A percentile compares a stretch with the other conserved stretches of the same genome.
phyloP scores from a whole-genome alignment of 2,329 filamentous ascomycete species.

The Onygenales sp. region DNA sequence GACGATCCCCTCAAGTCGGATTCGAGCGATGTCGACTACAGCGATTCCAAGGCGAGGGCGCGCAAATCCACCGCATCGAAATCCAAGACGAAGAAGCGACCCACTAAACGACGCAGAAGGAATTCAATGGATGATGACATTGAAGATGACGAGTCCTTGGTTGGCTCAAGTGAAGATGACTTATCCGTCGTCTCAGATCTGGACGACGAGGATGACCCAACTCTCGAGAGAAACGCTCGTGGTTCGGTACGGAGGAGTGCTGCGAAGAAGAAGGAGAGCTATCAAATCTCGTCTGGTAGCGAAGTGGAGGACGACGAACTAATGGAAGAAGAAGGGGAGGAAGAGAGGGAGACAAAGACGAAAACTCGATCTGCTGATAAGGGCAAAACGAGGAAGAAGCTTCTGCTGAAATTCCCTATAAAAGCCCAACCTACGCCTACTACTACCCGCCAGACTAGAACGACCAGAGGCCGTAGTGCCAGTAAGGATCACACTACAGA shows the following conservation, averaged over 20 bases:
- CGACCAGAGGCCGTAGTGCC: conserved; percentile 20
- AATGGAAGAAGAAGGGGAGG: conserved; percentile 13
- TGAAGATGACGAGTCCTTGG: conserved; percentile 25
- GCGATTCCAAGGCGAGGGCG: conserved; percentile 23
- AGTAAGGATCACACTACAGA: conserved; percentile 11
- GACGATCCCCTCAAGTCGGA: conserved; percentile 35
- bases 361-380: conserved; percentile 16
- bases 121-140: conserved; percentile 39
- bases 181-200: conserved; percentile 34
- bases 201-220: conserved; percentile 32
- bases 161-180: conserved; percentile 27
- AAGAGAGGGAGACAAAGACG: conserved; percentile 17
- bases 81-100: conserved; percentile 21
- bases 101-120: conserved; percentile 26
- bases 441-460: conserved; percentile 14
- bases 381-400: conserved; percentile 9
- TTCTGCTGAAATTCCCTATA: background rate
- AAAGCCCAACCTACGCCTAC: conserved; percentile 8
- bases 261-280: conserved; percentile 46
- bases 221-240: conserved; percentile 43
- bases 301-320: conserved; percentile 24
- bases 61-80: conserved; percentile 19
- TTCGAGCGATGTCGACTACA: conserved; percentile 37
- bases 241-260: conserved; percentile 47
- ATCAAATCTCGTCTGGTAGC: conserved; percentile 44